Base-by-base conservation (phyloP, 306 rosid species). In the Sophora flavescens region DNA sequence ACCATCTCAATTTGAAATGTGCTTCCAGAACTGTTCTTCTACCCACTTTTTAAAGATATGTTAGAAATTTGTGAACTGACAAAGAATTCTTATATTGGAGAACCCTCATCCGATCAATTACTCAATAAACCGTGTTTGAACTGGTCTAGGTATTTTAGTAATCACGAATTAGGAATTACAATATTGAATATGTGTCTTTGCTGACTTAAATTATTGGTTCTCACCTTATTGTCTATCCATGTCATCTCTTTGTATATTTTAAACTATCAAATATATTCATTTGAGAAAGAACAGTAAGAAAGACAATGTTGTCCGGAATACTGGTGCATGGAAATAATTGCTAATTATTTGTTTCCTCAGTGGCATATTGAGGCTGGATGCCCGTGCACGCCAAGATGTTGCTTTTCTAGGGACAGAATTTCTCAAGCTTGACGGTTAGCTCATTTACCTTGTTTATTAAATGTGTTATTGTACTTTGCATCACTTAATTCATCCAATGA, bases 301-400 rank as follows among this genome's bases (percentile, higher is more conserved):
- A 38, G 65, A n/a, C 41, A 51, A 38, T 38, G 14, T 9, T 30
- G 39, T 68, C 57, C 68, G 35, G 22, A 44, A 13, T 44, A 1
- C 8, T 44, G 50, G 47, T 61, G 54, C 44, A 62, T 35, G 22
- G 15, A 74, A 48, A 80, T 63, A 51, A 84, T 45, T 47, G 38
- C 68, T 86, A 65, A 80, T 74, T 45, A 38, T 80, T 71, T 70
- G 17, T 84, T 76, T 84, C 66, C 38, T 58, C 87, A 94, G 98
- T 67, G 96, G 98, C 79, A 90, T 94, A 86, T 87, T 84, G 96
- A 90, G 95, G 70, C 75, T 92, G 87, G 89, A 94, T 85, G 96
- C 95, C 30, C 95, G 90, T 69, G 98, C 85, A 8, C 93, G 96
- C 48, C 96, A 89, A 89, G 97, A 84, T 75, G 85, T 95, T 80